Conservation (phyloP, 805 yeast genomes). For the Starmerella cellae region DNA sequence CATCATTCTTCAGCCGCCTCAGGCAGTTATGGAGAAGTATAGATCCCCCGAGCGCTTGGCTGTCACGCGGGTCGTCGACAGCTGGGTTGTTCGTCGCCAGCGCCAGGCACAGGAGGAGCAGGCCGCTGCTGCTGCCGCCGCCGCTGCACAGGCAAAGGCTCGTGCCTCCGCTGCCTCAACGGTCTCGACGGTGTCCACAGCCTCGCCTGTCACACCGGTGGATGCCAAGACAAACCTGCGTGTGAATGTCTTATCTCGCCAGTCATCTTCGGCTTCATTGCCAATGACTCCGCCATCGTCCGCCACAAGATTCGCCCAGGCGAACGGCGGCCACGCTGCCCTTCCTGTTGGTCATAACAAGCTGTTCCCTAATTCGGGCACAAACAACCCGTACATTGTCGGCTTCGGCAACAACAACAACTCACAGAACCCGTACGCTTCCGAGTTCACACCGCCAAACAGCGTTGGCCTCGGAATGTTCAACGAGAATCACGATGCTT, state of each 20-base stretch:
- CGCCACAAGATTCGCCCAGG: constrained; percentile 23
- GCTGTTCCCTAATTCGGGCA: not conserved
- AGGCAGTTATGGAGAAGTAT: constrained; percentile 31
- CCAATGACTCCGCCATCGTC: constrained; percentile 29
- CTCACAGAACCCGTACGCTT: not conserved
- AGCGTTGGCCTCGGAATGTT: constrained; percentile 1
- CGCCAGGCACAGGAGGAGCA: constrained; percentile 23
- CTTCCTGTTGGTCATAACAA: not conserved
- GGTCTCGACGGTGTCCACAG: constrained; percentile 18
- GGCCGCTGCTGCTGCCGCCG: constrained; percentile 12
- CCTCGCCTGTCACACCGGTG: not conserved
- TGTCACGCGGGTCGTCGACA: constrained; percentile 26
- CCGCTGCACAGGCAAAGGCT: constrained; percentile 10
- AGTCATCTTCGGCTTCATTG: constrained; percentile 14
- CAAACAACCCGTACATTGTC: not conserved
- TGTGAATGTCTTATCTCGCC: constrained; percentile 8
- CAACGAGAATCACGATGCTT: constrained; percentile 5
- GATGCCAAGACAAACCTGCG: constrained; percentile 2
- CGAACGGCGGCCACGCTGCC: not conserved
- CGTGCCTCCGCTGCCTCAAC: constrained; percentile 4
- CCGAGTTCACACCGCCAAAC: constrained; percentile 18
- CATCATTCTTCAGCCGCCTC: constrained; percentile 27
- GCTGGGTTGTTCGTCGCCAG: constrained; percentile 25
- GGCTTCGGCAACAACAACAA: not conserved
- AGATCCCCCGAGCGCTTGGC: constrained; percentile 24